Evolutionary conservation across 768 basidiomycete species (phyloP).

Genomic region (Neoboletus brunneissimus): DNA sequence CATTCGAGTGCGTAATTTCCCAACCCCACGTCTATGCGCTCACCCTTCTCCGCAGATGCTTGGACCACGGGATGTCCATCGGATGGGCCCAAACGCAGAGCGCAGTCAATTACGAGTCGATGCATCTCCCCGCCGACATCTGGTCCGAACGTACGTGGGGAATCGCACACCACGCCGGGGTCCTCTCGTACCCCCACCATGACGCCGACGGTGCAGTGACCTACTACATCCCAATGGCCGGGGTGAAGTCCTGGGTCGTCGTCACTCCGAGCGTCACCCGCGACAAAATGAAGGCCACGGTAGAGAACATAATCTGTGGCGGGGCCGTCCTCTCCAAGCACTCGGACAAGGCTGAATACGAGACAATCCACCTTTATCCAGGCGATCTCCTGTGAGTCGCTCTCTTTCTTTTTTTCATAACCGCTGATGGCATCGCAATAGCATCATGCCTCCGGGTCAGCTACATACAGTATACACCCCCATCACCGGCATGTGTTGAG

Average conservation of each 20-base stretch:
- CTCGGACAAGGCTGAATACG: too few species aligned
- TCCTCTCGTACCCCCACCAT: background rate
- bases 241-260: background rate
- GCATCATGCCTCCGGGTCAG: too few species aligned
- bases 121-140: background rate
- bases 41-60: background rate
- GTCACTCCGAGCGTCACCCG: background rate
- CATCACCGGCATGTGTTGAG: too few species aligned
- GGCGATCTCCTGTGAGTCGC: too few species aligned
- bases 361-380: too few species aligned
- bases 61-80: background rate
- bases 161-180: background rate
- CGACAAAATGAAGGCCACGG: accelerated
- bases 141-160: too few species aligned
- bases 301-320: too few species aligned
- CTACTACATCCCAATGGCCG: background rate
- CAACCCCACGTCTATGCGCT: too few species aligned
- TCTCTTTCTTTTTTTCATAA: too few species aligned
- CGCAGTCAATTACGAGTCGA: background rate
- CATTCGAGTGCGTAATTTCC: background rate
- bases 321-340: too few species aligned
- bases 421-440: too few species aligned
- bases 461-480: too few species aligned
- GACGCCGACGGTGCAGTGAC: background rate
- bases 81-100: background rate